Conservation (phyloP, 306 rosid genomes). For the Trifolium fragiferum region DNA sequence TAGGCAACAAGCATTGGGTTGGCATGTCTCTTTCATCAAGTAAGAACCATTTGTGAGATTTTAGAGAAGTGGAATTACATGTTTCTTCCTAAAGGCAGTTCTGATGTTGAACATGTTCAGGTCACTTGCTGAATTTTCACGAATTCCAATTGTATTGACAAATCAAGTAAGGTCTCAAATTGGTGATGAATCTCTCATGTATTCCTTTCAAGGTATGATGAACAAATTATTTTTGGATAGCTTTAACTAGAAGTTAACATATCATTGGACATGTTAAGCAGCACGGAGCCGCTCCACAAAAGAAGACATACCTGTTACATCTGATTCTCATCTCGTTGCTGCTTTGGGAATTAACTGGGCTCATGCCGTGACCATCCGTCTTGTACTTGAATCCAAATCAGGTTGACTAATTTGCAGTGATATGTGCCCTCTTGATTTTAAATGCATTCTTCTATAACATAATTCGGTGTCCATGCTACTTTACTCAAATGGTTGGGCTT, state of each 20-base stretch:
- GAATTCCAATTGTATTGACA: slow-evolving; percentile 88
- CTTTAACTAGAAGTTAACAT: slow-evolving; percentile 31
- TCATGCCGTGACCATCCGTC: slow-evolving; percentile 93
- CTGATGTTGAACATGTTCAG: slow-evolving; percentile 50
- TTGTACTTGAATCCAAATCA: slow-evolving; percentile 84
- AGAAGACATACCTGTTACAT: slow-evolving; percentile 46
- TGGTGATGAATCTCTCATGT: slow-evolving; percentile 65
- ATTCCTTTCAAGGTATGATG: slow-evolving; percentile 84
- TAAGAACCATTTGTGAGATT: slow-evolving; percentile 47
- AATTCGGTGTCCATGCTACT: slow-evolving; percentile 21
- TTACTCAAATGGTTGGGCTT: slow-evolving; percentile 24
- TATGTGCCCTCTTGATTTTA: slow-evolving; percentile 27
- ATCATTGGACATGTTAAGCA: slow-evolving; percentile 43
- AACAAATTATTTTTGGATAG: slow-evolving; percentile 27
- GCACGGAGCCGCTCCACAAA: slow-evolving; percentile 46
- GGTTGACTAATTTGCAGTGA: slow-evolving; percentile 52
- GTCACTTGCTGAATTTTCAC: slow-evolving; percentile 92
- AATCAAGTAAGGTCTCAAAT: slow-evolving; percentile 91
- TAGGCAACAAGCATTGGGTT: slow-evolving; percentile 74
- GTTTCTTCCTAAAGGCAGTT: slow-evolving; percentile 31
- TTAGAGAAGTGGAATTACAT: slow-evolving; percentile 30
- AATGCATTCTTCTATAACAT: slow-evolving; percentile 24
- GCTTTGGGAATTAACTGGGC: slow-evolving; percentile 98
- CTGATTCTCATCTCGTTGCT: slow-evolving; percentile 90
- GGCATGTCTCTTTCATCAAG: slow-evolving; percentile 93